Evolutionary conservation across 352 stramenopile genomes (phyloP), one percentile per base, ranked within the genome.

Genomic region (Phytophthora citricola): DNA sequence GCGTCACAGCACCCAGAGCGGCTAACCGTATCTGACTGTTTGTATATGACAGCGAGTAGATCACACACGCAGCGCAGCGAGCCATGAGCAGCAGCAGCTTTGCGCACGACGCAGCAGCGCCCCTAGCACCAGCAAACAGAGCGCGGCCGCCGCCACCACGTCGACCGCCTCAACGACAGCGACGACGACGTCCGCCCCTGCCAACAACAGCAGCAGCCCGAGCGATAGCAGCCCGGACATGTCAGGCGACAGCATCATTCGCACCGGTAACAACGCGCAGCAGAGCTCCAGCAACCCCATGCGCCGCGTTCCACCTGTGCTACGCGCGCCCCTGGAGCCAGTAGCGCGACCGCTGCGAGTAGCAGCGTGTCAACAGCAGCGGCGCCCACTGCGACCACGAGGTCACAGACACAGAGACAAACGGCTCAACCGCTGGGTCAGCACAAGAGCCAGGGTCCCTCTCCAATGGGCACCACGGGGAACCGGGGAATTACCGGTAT

Each of bases 281-380:
- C 66, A 54, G 27, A 71, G 53, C 48, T 54, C 49, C 43, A 64
- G 52, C 20, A 70, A 52, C 27, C 80, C 76, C n/a, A 57, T 83
- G 61, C 63, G 62, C 1, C 76, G 76, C 5, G 62, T 85, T 7
- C 78, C 76, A 20, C 38, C 74, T 4, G 75, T 87, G 50, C 31
- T 84, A 54, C 73, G 64, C 1, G 52, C 66, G 4, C 66, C 71
- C 22, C 56, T 6, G 39, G 39, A 2, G 15, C 61, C 0, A 17
- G 53, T 6, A 52, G 44, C 56, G 43, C 24, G 7, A 10, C 47
- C 3, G 15, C 46, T n/a, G 57, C 7, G 39, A 54, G 29, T 39
- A 69, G 24, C 24, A 50, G 39, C 29, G 32, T 43, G 20, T 51
- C 48, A 26, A 62, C 44, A 15, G 24, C 46, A 17, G 7, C 36